Evolutionary conservation across 2,329 filamentous ascomycete species (phyloP).

Genomic region (Colletotrichum zoysiae): DNA sequence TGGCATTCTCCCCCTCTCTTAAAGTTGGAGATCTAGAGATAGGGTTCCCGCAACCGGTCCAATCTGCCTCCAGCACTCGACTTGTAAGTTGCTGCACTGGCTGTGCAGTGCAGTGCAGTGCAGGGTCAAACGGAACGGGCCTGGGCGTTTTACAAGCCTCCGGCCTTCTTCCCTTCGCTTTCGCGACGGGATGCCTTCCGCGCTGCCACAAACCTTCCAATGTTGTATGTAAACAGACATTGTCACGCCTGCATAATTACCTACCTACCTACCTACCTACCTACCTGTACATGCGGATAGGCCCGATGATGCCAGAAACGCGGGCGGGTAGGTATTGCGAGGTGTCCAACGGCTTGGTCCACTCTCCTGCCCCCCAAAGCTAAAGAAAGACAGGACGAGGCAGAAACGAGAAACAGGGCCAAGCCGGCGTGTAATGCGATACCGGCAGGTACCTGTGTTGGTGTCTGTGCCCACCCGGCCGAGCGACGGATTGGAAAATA

Average conservation of each 20-base stretch:
- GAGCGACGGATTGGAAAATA: slow-evolving; percentile 14
- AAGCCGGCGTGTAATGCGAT: slow-evolving; percentile 3
- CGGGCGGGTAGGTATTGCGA: background rate
- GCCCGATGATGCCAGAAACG: background rate
- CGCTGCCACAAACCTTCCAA: background rate
- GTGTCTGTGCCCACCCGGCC: slow-evolving; percentile 5
- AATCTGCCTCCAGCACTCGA: background rate
- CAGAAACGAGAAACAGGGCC: slow-evolving; percentile 9
- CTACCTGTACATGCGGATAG: background rate
- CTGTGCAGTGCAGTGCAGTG: background rate
- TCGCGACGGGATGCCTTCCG: slow-evolving; percentile 1
- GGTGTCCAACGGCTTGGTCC: slow-evolving; percentile 6
- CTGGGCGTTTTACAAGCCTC: slow-evolving; percentile 9
- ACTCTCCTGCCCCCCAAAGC: background rate
- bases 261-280: no score
- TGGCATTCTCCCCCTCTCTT: background rate
- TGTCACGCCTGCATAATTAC: background rate
- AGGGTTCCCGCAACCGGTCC: background rate
- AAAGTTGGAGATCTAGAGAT: slow-evolving; percentile 4
- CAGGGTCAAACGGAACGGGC: slow-evolving; percentile 4
- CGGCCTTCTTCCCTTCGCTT: background rate
- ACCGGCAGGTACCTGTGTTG: background rate
- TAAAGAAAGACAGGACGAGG: background rate
- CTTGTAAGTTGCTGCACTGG: background rate
- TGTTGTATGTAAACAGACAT: background rate